A percentile compares a stretch with the other conserved stretches of the same genome.
These are phyloP conservation scores for Sisymbrium irio DNA, from an alignment of 345 rosid genomes.

Conservation along the genomic window DNA sequence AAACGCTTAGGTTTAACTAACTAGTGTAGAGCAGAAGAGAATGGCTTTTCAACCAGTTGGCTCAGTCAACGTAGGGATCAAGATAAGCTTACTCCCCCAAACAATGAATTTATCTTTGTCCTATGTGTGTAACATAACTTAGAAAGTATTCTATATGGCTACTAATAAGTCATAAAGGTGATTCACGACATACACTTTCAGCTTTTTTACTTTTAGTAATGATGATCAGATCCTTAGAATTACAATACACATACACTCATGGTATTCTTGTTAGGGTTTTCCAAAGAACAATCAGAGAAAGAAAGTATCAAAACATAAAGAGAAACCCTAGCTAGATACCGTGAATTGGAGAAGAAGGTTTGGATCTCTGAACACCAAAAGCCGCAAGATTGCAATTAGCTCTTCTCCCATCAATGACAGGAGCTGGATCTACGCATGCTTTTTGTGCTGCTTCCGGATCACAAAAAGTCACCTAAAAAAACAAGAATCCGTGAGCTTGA, in stretches of 20 bases:
- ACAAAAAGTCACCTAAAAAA: conserved; percentile 75
- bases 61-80: background rate
- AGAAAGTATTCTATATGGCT: background rate
- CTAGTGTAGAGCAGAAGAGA: background rate
- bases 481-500: conserved; percentile 5
- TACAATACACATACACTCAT: background rate
- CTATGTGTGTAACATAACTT: background rate
- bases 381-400: conserved; percentile 97
- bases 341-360: conserved; percentile 89
- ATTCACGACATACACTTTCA: background rate
- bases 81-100: background rate
- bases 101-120: background rate
- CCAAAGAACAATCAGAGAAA: background rate
- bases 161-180: background rate
- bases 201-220: background rate
- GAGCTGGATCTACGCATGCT: conserved; percentile 91
- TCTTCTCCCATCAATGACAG: conserved; percentile 96
- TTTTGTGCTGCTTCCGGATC: conserved; percentile 94
- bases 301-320: background rate
- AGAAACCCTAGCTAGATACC: conserved; percentile 38
- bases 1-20: background rate
- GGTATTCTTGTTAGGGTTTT: background rate
- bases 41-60: background rate
- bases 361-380: conserved; percentile 93
- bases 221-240: background rate